Percentiles rank a stretch among this genome's conserved stretches.
Evolutionary conservation across 2,329 filamentous ascomycete genomes (phyloP).

Genomic region (Pyrenophora seminiperda): DNA sequence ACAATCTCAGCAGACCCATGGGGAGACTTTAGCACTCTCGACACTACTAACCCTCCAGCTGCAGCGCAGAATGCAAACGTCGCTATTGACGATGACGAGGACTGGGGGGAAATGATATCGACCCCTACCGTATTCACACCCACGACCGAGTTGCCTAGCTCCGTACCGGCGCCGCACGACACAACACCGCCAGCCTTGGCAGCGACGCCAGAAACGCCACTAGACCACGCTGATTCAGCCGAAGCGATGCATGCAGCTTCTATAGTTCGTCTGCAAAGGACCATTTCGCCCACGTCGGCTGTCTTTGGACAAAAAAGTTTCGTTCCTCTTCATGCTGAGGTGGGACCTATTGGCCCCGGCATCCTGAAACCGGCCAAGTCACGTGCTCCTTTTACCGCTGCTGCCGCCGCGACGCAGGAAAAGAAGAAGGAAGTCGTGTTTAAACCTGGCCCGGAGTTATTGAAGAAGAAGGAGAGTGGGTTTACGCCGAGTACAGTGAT

Average conservation of each 20-base stretch:
- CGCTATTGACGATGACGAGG: conserved; percentile 37
- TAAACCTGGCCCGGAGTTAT: neutral
- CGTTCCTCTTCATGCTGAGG: conserved; percentile 30
- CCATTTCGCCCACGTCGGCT: conserved; percentile 44
- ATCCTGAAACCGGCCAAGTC: conserved; percentile 35
- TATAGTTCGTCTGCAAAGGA: conserved; percentile 40
- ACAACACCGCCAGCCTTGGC: conserved; percentile 18
- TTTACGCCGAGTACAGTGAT: no score
- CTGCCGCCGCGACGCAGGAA: conserved; percentile 11
- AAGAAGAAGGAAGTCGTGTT: conserved; percentile 7
- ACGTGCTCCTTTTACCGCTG: neutral
- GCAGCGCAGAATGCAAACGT: conserved; percentile 5
- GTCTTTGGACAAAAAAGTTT: conserved; percentile 38
- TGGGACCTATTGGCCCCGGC: conserved; percentile 39
- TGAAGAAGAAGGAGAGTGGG: neutral
- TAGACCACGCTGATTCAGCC: conserved; percentile 13
- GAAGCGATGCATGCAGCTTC: conserved; percentile 35
- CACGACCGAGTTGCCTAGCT: conserved; percentile 18
- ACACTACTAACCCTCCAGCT: conserved; percentile 16
- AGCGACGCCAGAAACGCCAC: conserved; percentile 19
- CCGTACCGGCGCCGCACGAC: conserved; percentile 10
- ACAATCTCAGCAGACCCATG: conserved; percentile 22
- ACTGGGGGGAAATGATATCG: conserved; percentile 50
- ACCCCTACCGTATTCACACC: conserved; percentile 38
- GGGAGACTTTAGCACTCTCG: conserved; percentile 19